These are phyloP conservation scores for Fusarium sulawesiense DNA, from an alignment of 2,329 filamentous ascomycete genomes.

Conservation along the genomic window DNA sequence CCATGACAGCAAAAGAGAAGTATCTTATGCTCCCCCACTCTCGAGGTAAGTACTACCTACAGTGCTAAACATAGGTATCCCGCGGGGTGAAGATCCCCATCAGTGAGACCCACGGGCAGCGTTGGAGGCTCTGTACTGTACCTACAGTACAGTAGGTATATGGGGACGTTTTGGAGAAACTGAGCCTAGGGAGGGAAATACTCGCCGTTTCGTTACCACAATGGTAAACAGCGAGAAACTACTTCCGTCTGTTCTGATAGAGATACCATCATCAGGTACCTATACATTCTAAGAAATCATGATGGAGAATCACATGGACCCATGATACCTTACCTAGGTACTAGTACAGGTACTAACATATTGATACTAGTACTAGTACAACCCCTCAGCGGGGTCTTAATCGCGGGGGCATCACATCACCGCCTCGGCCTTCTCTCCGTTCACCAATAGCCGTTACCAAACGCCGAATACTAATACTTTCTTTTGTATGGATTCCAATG, in stretches of 20 bases:
- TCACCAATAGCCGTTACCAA: slow-evolving; percentile 3
- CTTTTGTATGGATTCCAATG: not conserved
- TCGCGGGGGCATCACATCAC: slow-evolving; percentile 8
- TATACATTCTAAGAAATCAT: not conserved
- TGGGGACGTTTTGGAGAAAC: slow-evolving; percentile 29
- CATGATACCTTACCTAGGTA: not conserved
- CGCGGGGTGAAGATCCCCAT: slow-evolving; percentile 20
- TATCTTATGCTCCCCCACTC: slow-evolving; percentile 22
- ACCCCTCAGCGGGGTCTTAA: slow-evolving; percentile 22
- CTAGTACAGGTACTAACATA: no score
- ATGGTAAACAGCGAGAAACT: not conserved
- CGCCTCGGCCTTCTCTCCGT: slow-evolving; percentile 33
- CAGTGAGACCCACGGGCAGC: slow-evolving; percentile 2
- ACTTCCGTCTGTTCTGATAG: not conserved
- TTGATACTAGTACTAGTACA: not conserved
- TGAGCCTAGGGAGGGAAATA: slow-evolving; percentile 15
- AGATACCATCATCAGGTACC: not conserved
- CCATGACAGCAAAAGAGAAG: slow-evolving; percentile 30
- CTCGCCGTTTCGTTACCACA: slow-evolving; percentile 7
- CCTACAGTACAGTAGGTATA: not conserved
- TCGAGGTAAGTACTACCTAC: no score
- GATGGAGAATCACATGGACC: not conserved
- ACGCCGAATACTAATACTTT: not conserved
- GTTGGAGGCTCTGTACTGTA: slow-evolving; percentile 7
- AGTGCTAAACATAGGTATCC: not conserved